Conservation (phyloP, 2,329 filamentous ascomycete genomes). For the Colletotrichum spinosum region DNA sequence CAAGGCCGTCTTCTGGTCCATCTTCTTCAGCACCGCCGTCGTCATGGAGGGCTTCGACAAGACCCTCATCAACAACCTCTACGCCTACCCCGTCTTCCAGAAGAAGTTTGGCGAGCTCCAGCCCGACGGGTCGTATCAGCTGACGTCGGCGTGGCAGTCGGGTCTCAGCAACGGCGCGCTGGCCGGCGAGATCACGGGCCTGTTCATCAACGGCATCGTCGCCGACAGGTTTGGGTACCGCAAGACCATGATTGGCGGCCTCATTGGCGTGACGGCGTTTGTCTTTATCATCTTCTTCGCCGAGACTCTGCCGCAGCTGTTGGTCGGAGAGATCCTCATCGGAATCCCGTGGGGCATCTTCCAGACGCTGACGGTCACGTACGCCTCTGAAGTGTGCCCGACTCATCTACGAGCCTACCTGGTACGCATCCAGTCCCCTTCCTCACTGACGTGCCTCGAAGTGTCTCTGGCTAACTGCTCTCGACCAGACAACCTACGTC, state of each 20-base stretch:
- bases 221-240: slow-evolving; percentile 60
- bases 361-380: slow-evolving; percentile 59
- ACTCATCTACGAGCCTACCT: slow-evolving; percentile 61
- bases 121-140: slow-evolving; percentile 54
- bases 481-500: slow-evolving; percentile 55
- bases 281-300: slow-evolving; percentile 64
- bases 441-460: neutral
- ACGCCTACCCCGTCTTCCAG: slow-evolving; percentile 45
- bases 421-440: slow-evolving; percentile 44
- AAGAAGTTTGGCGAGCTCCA: slow-evolving; percentile 52
- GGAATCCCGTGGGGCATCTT: slow-evolving; percentile 61
- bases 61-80: slow-evolving; percentile 35
- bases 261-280: slow-evolving; percentile 53
- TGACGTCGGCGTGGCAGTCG: slow-evolving; percentile 63
- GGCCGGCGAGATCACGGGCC: slow-evolving; percentile 62
- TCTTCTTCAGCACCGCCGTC: slow-evolving; percentile 54
- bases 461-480: slow-evolving; percentile 1
- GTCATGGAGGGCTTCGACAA: slow-evolving; percentile 50
- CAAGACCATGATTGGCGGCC: slow-evolving; percentile 58
- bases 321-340: slow-evolving; percentile 58
- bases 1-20: slow-evolving; percentile 56
- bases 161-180: slow-evolving; percentile 61
- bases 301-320: slow-evolving; percentile 52
- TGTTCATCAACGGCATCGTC: slow-evolving; percentile 61
- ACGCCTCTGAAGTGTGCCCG: slow-evolving; percentile 60